Percentiles rank a stretch among this genome's conserved stretches.
phyloP scores from a whole-genome alignment of 2,329 filamentous ascomycete species.

The Epichloe gansuensis region DNA sequence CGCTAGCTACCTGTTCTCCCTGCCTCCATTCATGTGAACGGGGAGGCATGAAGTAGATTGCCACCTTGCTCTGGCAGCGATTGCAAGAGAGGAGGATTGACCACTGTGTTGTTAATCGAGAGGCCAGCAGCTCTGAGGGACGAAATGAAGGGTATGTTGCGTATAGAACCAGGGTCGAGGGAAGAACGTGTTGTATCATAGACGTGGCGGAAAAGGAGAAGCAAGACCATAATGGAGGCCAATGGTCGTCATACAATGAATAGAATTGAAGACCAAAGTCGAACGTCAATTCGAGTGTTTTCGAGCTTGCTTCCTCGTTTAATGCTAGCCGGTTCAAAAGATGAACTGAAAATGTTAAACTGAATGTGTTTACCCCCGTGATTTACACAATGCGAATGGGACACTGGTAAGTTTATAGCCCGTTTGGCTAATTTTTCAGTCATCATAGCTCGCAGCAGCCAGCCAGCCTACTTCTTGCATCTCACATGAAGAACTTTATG shows the following conservation, averaged over 20 bases:
- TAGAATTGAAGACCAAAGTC: not conserved
- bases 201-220: not conserved
- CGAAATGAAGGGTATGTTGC: not conserved
- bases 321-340: no score
- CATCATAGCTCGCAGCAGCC: no score
- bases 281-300: not conserved
- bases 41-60: not conserved
- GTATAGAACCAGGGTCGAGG: not conserved
- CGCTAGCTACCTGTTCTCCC: constrained; percentile 81
- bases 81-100: not conserved
- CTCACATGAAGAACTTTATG: no score
- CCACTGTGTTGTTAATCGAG: not conserved
- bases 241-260: not conserved
- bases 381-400: no score
- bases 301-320: not conserved
- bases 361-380: no score
- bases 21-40: constrained; percentile 69
- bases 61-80: not conserved
- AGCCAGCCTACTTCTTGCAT: no score
- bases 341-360: no score
- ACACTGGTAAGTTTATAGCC: no score
- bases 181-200: not conserved
- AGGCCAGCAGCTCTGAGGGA: not conserved
- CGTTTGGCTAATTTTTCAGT: no score
- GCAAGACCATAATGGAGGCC: not conserved